Conservation (phyloP, 176 grass and related monocot species). For the Aechmea fasciata region DNA sequence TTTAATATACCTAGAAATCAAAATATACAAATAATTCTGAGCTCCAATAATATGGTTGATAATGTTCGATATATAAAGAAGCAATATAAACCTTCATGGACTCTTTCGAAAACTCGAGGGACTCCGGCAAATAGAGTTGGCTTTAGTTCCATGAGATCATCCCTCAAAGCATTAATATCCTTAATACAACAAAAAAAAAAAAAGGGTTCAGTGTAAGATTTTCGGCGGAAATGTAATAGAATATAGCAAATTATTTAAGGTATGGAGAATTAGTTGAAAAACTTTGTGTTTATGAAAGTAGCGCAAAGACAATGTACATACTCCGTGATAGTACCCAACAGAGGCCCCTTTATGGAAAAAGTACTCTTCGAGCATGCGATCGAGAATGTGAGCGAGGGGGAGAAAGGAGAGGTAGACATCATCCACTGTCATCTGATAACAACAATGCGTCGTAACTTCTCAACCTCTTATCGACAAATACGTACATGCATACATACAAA, state of each 20-base stretch:
- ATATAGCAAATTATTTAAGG: neutral
- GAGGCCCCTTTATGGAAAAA: conserved; percentile 95
- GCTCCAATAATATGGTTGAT: no score
- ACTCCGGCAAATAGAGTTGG: conserved; percentile 91
- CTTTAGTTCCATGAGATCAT: conserved; percentile 86
- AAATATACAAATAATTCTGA: neutral
- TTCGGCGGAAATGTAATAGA: neutral
- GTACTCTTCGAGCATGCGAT: conserved; percentile 92
- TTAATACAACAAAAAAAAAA: conserved; percentile 19
- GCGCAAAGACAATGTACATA: conserved; percentile 33
- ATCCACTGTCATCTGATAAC: conserved; percentile 81
- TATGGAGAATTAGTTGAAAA: neutral
- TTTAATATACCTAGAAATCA: conserved; percentile 67
- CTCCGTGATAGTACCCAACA: conserved; percentile 93
- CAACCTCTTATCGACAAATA: neutral
- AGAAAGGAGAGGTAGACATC: conserved; percentile 98
- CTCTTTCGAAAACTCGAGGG: conserved; percentile 87
- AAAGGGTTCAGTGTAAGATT: neutral
- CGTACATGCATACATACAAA: neutral
- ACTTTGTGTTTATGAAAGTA: neutral
- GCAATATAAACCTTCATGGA: conserved; percentile 60
- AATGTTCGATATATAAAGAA: neutral
- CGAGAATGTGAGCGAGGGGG: conserved; percentile 94
- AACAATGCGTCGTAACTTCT: neutral
- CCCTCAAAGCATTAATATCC: conserved; percentile 83